These are phyloP conservation scores for Lenzites betulinus DNA, from an alignment of 768 basidiomycete genomes.

Conservation along the genomic window DNA sequence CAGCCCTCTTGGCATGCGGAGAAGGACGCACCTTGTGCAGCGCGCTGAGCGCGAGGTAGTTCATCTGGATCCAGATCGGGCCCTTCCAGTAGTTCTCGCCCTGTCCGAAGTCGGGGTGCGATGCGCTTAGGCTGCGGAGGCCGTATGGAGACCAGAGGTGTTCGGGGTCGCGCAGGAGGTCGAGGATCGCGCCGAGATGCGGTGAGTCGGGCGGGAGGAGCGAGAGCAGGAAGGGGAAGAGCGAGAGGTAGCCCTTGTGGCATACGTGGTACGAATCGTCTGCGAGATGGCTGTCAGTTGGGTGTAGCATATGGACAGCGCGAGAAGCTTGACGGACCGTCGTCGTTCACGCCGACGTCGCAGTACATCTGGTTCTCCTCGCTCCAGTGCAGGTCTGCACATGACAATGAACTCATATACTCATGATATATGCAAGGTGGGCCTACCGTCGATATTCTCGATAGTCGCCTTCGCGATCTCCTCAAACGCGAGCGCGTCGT, in stretches of 20 bases:
- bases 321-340: constrained; percentile 52
- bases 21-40: constrained; percentile 63
- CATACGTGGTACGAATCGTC: constrained; percentile 93
- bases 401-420: background rate
- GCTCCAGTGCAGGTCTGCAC: constrained; percentile 88
- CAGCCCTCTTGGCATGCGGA: too few species aligned
- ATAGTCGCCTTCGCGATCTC: constrained; percentile 81
- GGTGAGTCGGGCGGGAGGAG: constrained; percentile 78
- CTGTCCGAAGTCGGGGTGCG: constrained; percentile 85
- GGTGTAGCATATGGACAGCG: background rate
- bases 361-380: constrained; percentile 92
- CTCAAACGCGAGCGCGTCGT: constrained; percentile 75
- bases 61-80: constrained; percentile 97
- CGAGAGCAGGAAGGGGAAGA: constrained; percentile 89
- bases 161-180: constrained; percentile 74
- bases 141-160: constrained; percentile 94
- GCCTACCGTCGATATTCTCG: constrained; percentile 80
- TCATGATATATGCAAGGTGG: background rate
- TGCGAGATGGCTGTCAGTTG: constrained; percentile 32
- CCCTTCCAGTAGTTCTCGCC: constrained; percentile 99
- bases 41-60: constrained; percentile 83
- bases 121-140: constrained; percentile 83
- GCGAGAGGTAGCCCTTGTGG: constrained; percentile 88
- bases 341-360: constrained; percentile 80
- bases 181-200: constrained; percentile 78